Percentiles rank a stretch among this genome's conserved stretches.
Evolutionary conservation across 1,284 basidiomycete species (phyloP).

Genomic region (Cutaneotrichosporon sp.): DNA sequence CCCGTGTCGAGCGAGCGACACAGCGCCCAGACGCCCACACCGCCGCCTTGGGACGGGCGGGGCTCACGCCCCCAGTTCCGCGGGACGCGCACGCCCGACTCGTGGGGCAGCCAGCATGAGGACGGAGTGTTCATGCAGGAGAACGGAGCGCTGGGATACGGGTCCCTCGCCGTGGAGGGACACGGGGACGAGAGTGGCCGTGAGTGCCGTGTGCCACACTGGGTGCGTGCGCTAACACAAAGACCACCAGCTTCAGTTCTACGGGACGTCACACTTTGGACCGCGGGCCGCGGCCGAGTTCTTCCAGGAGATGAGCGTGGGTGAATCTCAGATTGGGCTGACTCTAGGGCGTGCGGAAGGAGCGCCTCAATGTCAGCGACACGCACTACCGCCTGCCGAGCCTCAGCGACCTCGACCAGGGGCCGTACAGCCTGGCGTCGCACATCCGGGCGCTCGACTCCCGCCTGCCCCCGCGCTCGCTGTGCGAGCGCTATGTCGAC

Average conservation of each 20-base stretch:
- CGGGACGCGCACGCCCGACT: conserved; percentile 8
- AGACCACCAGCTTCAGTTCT: conserved; percentile 33
- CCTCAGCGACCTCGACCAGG: conserved; percentile 16
- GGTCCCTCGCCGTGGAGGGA: conserved; percentile 25
- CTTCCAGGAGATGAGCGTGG: conserved; percentile 22
- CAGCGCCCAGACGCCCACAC: conserved; percentile 12
- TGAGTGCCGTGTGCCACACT: conserved; percentile 6
- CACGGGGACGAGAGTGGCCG: conserved; percentile 24
- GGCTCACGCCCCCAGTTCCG: neutral
- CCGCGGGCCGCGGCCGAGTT: conserved; percentile 31
- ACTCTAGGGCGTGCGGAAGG: conserved; percentile 9
- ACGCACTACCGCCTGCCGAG: conserved; percentile 19
- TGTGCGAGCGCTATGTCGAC: conserved; percentile 30
- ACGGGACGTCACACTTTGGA: conserved; percentile 37
- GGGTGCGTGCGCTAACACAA: conserved; percentile 10
- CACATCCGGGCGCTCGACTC: conserved; percentile 31
- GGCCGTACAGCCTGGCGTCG: conserved; percentile 16
- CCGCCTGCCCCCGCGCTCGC: conserved; percentile 27
- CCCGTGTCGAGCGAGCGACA: conserved; percentile 20
- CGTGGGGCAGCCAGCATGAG: conserved; percentile 14
- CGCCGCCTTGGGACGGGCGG: neutral
- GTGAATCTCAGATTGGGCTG: neutral
- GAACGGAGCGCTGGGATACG: conserved; percentile 28
- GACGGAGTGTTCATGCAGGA: conserved; percentile 32
- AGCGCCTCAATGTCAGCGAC: conserved; percentile 20